Evolutionary conservation across 1,284 basidiomycete species (phyloP), one percentile per base, ranked within the genome.

Genomic region (Irpex rosettiformis): DNA sequence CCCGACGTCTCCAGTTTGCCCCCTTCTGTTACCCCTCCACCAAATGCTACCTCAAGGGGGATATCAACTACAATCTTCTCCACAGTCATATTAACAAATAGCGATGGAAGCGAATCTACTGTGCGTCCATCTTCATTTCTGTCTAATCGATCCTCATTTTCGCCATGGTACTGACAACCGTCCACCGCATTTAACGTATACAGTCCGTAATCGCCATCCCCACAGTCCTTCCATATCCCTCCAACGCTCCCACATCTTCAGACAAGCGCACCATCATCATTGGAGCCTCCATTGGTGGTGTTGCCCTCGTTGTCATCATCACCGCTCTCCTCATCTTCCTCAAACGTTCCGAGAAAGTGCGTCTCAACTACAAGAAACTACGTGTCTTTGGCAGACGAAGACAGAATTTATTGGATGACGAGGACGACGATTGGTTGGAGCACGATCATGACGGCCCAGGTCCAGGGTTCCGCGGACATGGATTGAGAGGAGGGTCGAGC

Each of bases 231-330:
- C 56, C 61, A 7, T 40, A 58, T 52, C 56, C 61, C 7, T 52
- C 58, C 42, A 60, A 63, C 47, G 51, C 60, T 1, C 37, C 58
- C 3, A 49, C 57, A 33, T 4, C 8, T 1, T 21, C 61, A 16
- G 55, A 59, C 7, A 75, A 74, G 49, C 75, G 75, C 0, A 73
- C 73, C 52, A 70, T 81, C 60, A 80, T 84, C 42, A 76, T 74
- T 0, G 82, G 81, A 6, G 69, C 73, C 3, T 73, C 78, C 48
- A 74, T 77, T 18, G 81, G 77, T n/a, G 79, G 71, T 13, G 70
- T 73, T 5, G 71, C 69, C 0, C 58, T 81, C 53, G 56, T 82
- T 27, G 66, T 77, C 57, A 59, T 79, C 52, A 47, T 74, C 37
- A 69, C 78, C 37, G 71, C 73, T 4, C 61, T 76, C 29, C 61